Conservation (phyloP, 805 yeast genomes). For the Barnettozyma siamensis region DNA sequence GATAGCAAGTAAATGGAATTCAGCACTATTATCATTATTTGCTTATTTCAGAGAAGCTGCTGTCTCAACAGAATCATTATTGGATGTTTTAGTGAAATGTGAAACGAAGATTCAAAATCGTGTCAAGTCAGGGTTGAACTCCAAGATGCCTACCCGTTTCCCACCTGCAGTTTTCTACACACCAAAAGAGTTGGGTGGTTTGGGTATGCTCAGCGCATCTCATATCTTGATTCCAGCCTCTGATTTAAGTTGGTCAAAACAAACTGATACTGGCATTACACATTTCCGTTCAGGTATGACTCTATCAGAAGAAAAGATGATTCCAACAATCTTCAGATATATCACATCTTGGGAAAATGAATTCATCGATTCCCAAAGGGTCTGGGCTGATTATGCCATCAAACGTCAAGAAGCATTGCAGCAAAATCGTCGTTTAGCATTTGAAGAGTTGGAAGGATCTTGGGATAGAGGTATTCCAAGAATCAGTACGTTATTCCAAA, state of each 20-base stretch:
- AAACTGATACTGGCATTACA: constrained; percentile 90
- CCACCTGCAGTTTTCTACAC: constrained; percentile 99
- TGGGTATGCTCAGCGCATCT: constrained; percentile 97
- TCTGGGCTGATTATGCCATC: constrained; percentile 95
- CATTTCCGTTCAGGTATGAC: constrained; percentile 94
- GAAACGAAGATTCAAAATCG: constrained; percentile 92
- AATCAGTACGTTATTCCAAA: constrained; percentile 90
- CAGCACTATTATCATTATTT: constrained; percentile 78
- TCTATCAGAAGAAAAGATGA: constrained; percentile 68
- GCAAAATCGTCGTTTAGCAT: constrained; percentile 78
- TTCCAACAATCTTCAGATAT: constrained; percentile 92
- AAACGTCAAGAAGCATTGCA: constrained; percentile 83
- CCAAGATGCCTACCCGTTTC: constrained; percentile 97
- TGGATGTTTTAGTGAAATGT: constrained; percentile 80
- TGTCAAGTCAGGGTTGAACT: constrained; percentile 90
- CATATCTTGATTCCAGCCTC: constrained; percentile 93
- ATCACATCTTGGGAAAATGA: constrained; percentile 97
- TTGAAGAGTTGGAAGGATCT: constrained; percentile 88
- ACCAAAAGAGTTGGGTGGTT: constrained; percentile 94
- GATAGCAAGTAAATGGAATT: constrained; percentile 93
- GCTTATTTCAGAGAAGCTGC: constrained; percentile 93
- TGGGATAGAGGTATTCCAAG: constrained; percentile 99
- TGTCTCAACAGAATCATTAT: constrained; percentile 67
- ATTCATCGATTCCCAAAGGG: constrained; percentile 87
- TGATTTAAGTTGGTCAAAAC: constrained; percentile 85